These are phyloP conservation scores for Magnolia officinalis DNA, from an alignment of 164 flowering plant genomes.

Conservation along the genomic window DNA sequence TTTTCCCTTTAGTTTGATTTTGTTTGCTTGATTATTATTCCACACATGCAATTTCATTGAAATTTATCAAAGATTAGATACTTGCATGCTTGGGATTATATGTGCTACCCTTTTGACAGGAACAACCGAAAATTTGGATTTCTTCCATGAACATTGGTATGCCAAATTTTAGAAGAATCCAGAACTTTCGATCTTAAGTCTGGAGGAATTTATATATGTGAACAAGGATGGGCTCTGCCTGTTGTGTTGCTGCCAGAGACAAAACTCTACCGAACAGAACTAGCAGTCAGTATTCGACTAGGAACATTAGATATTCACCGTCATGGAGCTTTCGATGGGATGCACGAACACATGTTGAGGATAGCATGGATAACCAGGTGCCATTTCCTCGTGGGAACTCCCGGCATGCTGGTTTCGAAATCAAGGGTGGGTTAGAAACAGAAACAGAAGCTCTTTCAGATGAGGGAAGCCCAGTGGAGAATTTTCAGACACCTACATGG, in stretches of 20 bases:
- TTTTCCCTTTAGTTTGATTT: background rate
- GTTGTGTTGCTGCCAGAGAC: slow-evolving; percentile 88
- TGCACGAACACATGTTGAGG: slow-evolving; percentile 58
- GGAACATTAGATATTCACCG: slow-evolving; percentile 68
- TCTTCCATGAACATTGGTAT: background rate
- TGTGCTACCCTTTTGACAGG: slow-evolving; percentile 4
- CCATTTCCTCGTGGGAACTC: slow-evolving; percentile 32
- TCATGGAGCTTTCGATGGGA: slow-evolving; percentile 88
- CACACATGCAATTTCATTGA: background rate
- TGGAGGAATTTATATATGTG: slow-evolving; percentile 10
- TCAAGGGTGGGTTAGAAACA: slow-evolving; percentile 21
- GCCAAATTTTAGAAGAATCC: slow-evolving; percentile 3
- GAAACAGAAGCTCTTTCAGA: slow-evolving; percentile 49
- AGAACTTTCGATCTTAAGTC: slow-evolving; percentile 1
- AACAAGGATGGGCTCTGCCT: slow-evolving; percentile 69
- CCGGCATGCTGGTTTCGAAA: slow-evolving; percentile 2
- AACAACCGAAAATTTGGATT: background rate
- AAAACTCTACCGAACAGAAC: slow-evolving; percentile 45
- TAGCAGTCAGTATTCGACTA: slow-evolving; percentile 28
- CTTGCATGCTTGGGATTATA: background rate
- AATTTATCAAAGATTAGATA: too few relatives aligned
- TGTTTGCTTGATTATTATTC: background rate
- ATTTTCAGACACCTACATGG: slow-evolving; percentile 41
- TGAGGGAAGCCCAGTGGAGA: slow-evolving; percentile 50
- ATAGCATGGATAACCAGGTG: slow-evolving; percentile 40